Evolutionary conservation across 78 protist genomes (phyloP).

Genomic region (Isochrysis galbana): DNA sequence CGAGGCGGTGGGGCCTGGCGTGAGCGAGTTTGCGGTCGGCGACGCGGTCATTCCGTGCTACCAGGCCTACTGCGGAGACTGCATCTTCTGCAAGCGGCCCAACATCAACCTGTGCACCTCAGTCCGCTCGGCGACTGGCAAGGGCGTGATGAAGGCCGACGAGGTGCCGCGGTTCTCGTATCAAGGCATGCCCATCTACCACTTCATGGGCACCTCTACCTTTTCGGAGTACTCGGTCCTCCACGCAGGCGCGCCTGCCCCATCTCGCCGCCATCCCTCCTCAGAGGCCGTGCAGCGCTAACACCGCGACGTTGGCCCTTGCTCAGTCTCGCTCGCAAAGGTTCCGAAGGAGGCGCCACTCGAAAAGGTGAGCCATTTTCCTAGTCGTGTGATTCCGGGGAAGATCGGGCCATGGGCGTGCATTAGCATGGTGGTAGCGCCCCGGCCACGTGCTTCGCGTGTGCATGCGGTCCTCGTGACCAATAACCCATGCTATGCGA

Average conservation of each 20-base stretch:
- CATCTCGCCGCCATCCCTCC: not conserved
- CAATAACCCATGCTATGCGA: too few species aligned
- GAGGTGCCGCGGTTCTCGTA: not conserved
- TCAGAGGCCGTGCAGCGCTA: not conserved
- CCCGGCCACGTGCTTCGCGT: too few species aligned
- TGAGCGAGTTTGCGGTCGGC: not conserved
- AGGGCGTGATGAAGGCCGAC: not conserved
- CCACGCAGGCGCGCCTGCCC: not conserved
- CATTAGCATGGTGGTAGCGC: too few species aligned
- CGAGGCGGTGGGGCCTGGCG: not conserved
- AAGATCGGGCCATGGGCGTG: too few species aligned
- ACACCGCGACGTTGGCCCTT: too few species aligned
- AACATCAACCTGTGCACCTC: not conserved
- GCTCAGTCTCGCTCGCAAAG: too few species aligned
- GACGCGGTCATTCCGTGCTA: conserved; percentile 11
- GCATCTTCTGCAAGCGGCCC: not conserved
- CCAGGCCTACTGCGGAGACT: not conserved
- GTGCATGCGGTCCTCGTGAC: too few species aligned
- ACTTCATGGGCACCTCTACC: not conserved
- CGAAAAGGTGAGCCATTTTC: too few species aligned
- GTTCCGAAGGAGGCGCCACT: too few species aligned
- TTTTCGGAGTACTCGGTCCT: not conserved
- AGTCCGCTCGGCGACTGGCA: not conserved
- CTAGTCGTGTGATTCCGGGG: not conserved
- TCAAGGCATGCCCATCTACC: not conserved